Evolutionary conservation across 495 filamentous ascomycete genomes (phyloP).

Genomic region (Letharia columbiana): DNA sequence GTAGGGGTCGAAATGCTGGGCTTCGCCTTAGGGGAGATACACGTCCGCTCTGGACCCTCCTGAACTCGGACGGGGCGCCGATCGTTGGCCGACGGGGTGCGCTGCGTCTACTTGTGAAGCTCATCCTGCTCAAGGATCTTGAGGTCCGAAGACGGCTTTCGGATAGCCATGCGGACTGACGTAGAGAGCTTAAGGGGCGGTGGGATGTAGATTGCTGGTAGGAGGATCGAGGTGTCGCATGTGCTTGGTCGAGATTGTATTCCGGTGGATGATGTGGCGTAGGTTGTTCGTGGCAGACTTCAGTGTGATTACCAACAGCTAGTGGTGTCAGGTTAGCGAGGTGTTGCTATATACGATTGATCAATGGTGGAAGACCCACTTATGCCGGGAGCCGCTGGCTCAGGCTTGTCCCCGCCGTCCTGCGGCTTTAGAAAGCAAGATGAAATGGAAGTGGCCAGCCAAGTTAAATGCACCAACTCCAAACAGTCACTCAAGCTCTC

Average conservation of each 20-base stretch:
- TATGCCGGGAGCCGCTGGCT: conserved; percentile 16
- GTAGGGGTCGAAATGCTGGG: conserved; percentile 54
- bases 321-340: conserved; percentile 3
- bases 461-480: conserved; percentile 22
- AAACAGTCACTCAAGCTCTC: conserved; percentile 23
- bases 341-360: not conserved
- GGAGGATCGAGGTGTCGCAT: conserved; percentile 29
- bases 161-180: conserved; percentile 35
- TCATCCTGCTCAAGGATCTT: conserved; percentile 40
- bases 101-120: conserved; percentile 42
- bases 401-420: conserved; percentile 18
- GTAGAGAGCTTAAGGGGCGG: conserved; percentile 22
- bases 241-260: conserved; percentile 35
- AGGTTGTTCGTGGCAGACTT: conserved; percentile 45
- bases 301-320: conserved; percentile 26
- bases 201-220: conserved; percentile 1
- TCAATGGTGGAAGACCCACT: not conserved
- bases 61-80: conserved; percentile 46
- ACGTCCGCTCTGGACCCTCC: conserved; percentile 36
- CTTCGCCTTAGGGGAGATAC: conserved; percentile 28
- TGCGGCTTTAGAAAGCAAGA: conserved; percentile 24
- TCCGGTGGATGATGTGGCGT: conserved; percentile 42
- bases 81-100: conserved; percentile 40
- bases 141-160: conserved; percentile 39
- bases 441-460: conserved; percentile 26